phyloP scores from a whole-genome alignment of 768 basidiomycete species.

The Dioszegia hungarica region DNA sequence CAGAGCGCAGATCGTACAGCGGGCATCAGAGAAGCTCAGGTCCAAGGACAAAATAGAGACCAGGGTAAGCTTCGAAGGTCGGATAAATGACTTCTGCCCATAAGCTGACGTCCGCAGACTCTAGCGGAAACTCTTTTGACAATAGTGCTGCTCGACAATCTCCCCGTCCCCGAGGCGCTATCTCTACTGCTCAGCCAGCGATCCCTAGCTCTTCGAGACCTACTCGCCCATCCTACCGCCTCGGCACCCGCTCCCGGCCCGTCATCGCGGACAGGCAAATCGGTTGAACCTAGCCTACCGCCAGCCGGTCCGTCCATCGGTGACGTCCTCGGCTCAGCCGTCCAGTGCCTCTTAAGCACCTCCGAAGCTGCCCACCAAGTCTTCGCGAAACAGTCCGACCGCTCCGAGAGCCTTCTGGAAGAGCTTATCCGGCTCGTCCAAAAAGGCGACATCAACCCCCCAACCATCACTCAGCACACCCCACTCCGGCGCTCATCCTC shows the following conservation, averaged over 20 bases:
- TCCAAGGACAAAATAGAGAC: constrained; percentile 54
- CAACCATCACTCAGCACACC: neutral
- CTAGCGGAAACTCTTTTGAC: constrained; percentile 73
- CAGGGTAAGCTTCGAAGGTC: constrained; percentile 4
- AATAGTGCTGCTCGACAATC: constrained; percentile 81
- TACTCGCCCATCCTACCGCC: constrained; percentile 17
- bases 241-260: neutral
- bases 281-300: neutral
- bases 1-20: constrained; percentile 79
- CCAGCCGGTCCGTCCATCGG: constrained; percentile 17
- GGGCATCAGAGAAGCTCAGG: constrained; percentile 75
- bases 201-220: constrained; percentile 36
- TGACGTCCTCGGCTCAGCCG: constrained; percentile 21
- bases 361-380: constrained; percentile 15
- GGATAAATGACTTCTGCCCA: no score
- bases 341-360: constrained; percentile 30
- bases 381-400: constrained; percentile 14
- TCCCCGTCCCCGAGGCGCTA: constrained; percentile 69
- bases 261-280: neutral
- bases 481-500: neutral
- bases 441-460: constrained; percentile 16
- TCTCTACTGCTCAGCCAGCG: constrained; percentile 64
- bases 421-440: constrained; percentile 40
- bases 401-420: constrained; percentile 28
- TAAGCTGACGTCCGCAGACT: constrained; percentile 54